Conservation (phyloP, 768 basidiomycete genomes). For the Agrocybe pediades region DNA sequence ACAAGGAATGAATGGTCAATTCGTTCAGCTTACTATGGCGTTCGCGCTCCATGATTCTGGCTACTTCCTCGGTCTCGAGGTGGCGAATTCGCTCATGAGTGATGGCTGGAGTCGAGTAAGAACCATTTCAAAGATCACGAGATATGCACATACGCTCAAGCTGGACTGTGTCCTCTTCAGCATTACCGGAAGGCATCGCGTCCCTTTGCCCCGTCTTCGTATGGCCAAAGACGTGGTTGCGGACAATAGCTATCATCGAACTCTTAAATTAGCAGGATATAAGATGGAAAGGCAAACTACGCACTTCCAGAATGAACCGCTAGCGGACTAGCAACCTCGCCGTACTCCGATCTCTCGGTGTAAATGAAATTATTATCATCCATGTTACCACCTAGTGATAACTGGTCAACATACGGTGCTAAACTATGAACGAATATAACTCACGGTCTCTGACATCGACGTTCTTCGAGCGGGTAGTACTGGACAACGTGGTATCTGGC, state of each 20-base stretch:
- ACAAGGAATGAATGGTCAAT: neutral
- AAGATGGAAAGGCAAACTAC: neutral
- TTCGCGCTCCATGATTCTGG: constrained; percentile 31
- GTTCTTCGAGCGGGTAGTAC: no score
- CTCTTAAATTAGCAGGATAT: neutral
- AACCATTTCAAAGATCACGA: neutral
- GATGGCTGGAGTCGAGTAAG: constrained; percentile 5
- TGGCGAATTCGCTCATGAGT: constrained; percentile 15
- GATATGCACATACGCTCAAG: constrained; percentile 11
- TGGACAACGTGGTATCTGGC: neutral
- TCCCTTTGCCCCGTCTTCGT: constrained; percentile 6
- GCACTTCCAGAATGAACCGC: constrained; percentile 1
- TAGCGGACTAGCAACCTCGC: no score
- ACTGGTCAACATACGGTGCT: neutral
- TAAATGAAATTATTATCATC: neutral
- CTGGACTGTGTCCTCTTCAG: constrained; percentile 13
- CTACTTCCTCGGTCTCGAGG: constrained; percentile 24
- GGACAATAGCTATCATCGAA: neutral
- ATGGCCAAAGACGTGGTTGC: constrained; percentile 10
- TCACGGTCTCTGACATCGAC: neutral
- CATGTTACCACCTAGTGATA: neutral
- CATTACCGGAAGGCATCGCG: constrained; percentile 11
- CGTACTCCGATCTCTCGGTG: no score
- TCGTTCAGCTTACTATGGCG: constrained; percentile 30
- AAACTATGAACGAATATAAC: no score